A percentile compares a stretch with the other conserved stretches of the same genome.
Evolutionary conservation across 129 eudicot genomes (phyloP).

Genomic region (Deinandra increscens): DNA sequence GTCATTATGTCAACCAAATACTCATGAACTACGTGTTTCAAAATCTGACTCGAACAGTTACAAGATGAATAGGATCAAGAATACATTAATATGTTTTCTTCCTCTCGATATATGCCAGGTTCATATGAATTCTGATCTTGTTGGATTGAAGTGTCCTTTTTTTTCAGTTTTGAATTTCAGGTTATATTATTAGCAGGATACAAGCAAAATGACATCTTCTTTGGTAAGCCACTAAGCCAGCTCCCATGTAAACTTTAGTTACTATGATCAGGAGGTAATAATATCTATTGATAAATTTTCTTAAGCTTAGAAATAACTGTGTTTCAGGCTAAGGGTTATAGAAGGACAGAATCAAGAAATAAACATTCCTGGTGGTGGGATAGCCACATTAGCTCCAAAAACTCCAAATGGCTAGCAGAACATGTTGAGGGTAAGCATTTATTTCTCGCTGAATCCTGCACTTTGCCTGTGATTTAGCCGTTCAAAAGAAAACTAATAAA

Average conservation of each 20-base stretch:
- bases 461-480: too few species aligned
- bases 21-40: background rate
- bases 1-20: background rate
- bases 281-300: background rate
- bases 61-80: too few species aligned
- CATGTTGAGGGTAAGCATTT: constrained; percentile 62
- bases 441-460: too few species aligned
- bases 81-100: too few species aligned
- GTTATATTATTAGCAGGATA: constrained; percentile 20
- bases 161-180: constrained; percentile 16
- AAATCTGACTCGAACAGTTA: too few species aligned
- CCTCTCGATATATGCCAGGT: too few species aligned
- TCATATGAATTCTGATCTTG: background rate
- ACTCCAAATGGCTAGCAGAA: constrained; percentile 90
- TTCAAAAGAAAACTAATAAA: too few species aligned
- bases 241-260: background rate
- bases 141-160: background rate
- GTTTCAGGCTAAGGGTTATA: constrained; percentile 49
- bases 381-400: constrained; percentile 79
- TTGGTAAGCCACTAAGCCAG: constrained; percentile 45
- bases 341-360: constrained; percentile 61
- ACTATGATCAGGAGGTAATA: background rate
- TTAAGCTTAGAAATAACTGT: background rate
- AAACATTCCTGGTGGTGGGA: constrained; percentile 99
- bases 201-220: constrained; percentile 37